Evolutionary conservation across 495 filamentous ascomycete species (phyloP).

Genomic region (Hypoxylon subgilvum): DNA sequence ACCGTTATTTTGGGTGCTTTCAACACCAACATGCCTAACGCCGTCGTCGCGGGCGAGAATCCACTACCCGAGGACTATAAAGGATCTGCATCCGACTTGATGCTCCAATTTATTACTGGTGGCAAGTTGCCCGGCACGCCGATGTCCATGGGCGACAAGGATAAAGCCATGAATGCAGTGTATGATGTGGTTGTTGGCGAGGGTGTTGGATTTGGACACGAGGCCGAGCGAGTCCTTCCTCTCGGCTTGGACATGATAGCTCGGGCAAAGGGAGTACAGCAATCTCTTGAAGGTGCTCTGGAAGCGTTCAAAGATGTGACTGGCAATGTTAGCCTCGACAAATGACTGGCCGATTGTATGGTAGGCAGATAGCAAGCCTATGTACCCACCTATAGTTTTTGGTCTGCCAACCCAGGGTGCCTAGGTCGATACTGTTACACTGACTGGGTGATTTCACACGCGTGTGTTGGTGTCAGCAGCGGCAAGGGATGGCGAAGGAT

Average conservation of each 20-base stretch:
- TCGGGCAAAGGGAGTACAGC: slow-evolving; percentile 45
- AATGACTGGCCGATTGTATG: not conserved
- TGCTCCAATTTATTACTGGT: slow-evolving; percentile 34
- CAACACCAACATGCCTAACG: slow-evolving; percentile 54
- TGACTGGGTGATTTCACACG: slow-evolving; percentile 5
- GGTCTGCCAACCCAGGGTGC: too few relatives aligned
- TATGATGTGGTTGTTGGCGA: slow-evolving; percentile 57
- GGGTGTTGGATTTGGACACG: slow-evolving; percentile 51
- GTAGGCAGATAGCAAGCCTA: not conserved
- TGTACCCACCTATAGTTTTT: too few relatives aligned
- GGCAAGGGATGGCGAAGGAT: slow-evolving; percentile 4
- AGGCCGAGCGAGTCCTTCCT: slow-evolving; percentile 49
- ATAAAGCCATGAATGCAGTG: slow-evolving; percentile 57
- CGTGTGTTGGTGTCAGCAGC: slow-evolving; percentile 1
- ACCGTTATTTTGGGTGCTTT: slow-evolving; percentile 56
- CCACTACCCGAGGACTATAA: slow-evolving; percentile 52
- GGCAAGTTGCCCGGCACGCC: slow-evolving; percentile 41
- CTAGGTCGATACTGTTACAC: not conserved
- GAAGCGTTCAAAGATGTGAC: slow-evolving; percentile 48
- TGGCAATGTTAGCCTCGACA: slow-evolving; percentile 34
- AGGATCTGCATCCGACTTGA: slow-evolving; percentile 45
- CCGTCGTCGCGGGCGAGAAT: slow-evolving; percentile 28
- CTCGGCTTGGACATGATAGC: slow-evolving; percentile 53
- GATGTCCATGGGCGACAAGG: slow-evolving; percentile 50
- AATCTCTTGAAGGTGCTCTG: slow-evolving; percentile 43